Percentiles rank a stretch among this genome's conserved stretches.
These are phyloP conservation scores for Colletotrichum limetticola DNA, from an alignment of 2,329 filamentous ascomycete genomes.

Conservation along the genomic window DNA sequence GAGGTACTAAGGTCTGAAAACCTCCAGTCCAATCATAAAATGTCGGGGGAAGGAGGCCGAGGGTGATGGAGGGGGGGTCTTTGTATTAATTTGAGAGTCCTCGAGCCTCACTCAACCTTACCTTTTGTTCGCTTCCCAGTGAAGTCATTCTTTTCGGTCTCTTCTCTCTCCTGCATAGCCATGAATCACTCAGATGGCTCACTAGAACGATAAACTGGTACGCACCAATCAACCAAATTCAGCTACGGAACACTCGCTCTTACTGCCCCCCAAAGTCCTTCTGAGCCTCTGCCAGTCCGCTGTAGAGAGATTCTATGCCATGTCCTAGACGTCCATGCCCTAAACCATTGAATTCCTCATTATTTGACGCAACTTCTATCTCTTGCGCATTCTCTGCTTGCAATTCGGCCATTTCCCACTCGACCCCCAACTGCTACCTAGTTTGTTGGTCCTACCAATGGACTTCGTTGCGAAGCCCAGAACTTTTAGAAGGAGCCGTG, in stretches of 20 bases:
- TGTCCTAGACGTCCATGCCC: neutral
- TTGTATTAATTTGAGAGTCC: too few species aligned
- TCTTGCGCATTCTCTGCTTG: neutral
- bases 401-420: neutral
- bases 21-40: too few species aligned
- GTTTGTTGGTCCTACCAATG: neutral
- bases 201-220: too few species aligned
- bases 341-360: neutral
- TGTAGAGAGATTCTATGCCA: neutral
- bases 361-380: neutral
- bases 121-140: too few species aligned
- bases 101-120: too few species aligned
- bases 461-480: slow-evolving; percentile 23
- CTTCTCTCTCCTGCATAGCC: too few species aligned
- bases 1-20: too few species aligned
- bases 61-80: neutral
- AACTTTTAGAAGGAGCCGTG: neutral
- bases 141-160: too few species aligned
- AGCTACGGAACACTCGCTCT: neutral
- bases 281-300: neutral
- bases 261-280: neutral
- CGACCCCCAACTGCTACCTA: neutral
- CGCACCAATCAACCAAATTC: too few species aligned
- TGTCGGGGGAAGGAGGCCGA: too few species aligned
- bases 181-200: too few species aligned